phyloP scores from a whole-genome alignment of 139 green algal genomes.

The Tetraselmis striata region DNA sequence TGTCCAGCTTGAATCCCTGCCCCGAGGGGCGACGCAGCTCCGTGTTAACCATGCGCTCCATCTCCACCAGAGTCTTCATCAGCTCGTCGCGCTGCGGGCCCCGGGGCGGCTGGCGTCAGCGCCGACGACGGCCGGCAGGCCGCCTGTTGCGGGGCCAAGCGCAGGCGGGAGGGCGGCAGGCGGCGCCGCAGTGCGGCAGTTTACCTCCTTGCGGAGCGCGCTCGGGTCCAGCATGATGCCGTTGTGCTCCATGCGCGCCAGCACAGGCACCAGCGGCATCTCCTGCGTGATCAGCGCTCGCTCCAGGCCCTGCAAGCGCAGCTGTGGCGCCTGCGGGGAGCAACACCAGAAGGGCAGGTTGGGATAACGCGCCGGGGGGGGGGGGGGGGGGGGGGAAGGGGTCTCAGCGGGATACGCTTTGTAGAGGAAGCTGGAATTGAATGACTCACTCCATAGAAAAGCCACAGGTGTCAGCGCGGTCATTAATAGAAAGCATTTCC shows the following conservation, averaged over 20 bases:
- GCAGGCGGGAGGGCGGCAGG: too few relatives aligned
- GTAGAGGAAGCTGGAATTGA: too few relatives aligned
- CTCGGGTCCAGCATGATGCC: constrained; percentile 47
- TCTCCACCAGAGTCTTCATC: not conserved
- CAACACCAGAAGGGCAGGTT: too few relatives aligned
- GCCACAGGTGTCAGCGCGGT: too few relatives aligned
- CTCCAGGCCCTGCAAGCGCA: constrained; percentile 34
- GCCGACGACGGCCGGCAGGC: too few relatives aligned
- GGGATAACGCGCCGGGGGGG: not conserved
- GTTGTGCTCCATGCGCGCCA: constrained; percentile 56
- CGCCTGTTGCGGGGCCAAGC: too few relatives aligned
- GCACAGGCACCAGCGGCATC: constrained; percentile 67
- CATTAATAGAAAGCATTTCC: too few relatives aligned
- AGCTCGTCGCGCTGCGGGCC: not conserved
- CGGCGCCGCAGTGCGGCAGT: too few relatives aligned
- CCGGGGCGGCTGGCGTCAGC: too few relatives aligned
- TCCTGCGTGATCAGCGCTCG: constrained; percentile 40
- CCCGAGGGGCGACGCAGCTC: not conserved
- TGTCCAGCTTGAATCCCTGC: not conserved
- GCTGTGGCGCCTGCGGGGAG: not conserved
- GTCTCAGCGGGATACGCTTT: not conserved
- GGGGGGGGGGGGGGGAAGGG: not conserved
- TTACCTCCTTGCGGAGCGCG: not conserved
- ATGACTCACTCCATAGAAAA: too few relatives aligned
- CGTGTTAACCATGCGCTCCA: not conserved